Evolutionary conservation across 768 basidiomycete genomes (phyloP).

Genomic region (Termitomyces titanicus): DNA sequence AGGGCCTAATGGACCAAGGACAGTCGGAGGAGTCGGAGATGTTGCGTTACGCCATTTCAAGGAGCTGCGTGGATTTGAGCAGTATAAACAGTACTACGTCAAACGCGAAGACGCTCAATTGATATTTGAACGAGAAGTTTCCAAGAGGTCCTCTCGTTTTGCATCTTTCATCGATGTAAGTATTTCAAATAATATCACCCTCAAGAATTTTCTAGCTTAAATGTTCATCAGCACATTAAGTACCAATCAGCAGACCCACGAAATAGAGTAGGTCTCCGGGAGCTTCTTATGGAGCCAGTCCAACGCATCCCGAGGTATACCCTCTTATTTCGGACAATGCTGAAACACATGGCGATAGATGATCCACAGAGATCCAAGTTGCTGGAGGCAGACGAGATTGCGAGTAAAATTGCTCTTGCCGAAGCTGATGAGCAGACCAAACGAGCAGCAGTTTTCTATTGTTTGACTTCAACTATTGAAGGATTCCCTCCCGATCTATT

Average conservation of each 20-base stretch:
- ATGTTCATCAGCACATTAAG: constrained; percentile 66
- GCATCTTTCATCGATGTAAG: constrained; percentile 84
- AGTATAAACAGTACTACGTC: constrained; percentile 87
- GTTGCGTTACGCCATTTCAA: constrained; percentile 86
- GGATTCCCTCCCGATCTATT: constrained; percentile 90
- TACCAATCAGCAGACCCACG: constrained; percentile 71
- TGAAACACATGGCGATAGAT: constrained; percentile 78
- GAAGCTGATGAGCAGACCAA: constrained; percentile 92
- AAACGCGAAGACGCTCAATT: constrained; percentile 91
- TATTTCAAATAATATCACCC: constrained; percentile 12
- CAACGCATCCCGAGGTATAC: constrained; percentile 96
- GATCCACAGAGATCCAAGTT: constrained; percentile 80
- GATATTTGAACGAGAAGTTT: constrained; percentile 81
- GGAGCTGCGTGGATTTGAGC: constrained; percentile 79
- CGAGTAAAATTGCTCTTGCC: constrained; percentile 86
- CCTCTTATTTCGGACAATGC: constrained; percentile 86
- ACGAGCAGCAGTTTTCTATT: constrained; percentile 85
- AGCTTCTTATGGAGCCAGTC: constrained; percentile 94
- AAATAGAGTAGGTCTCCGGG: constrained; percentile 85
- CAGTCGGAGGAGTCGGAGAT: constrained; percentile 73
- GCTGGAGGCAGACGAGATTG: constrained; percentile 80
- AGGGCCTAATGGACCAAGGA: constrained; percentile 50
- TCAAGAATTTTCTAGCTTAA: constrained; percentile 4
- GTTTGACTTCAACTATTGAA: constrained; percentile 79
- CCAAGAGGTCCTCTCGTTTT: constrained; percentile 79